Percentiles rank a stretch among this genome's conserved stretches.
phyloP scores from a whole-genome alignment of 2,329 filamentous ascomycete genomes.

The Zasmidium cellare region DNA sequence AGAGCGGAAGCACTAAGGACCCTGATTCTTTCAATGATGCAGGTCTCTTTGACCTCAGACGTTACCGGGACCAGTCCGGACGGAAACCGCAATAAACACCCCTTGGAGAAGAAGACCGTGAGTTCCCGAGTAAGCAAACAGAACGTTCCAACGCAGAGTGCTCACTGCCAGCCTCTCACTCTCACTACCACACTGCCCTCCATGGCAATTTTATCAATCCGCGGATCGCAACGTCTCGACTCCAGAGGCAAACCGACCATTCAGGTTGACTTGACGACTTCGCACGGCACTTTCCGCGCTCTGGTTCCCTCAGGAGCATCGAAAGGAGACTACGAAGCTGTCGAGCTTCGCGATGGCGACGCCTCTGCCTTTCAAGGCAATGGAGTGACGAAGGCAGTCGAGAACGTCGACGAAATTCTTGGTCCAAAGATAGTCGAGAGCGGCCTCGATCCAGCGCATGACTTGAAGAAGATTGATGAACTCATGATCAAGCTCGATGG shows the following conservation, averaged over 20 bases:
- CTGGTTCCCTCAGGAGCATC: constrained; percentile 26
- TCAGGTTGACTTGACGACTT: constrained; percentile 17
- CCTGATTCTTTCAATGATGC: too few species aligned
- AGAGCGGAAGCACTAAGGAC: too few species aligned
- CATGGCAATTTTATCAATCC: constrained; percentile 14
- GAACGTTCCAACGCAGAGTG: too few species aligned
- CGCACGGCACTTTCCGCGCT: constrained; percentile 15
- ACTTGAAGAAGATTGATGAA: constrained; percentile 75
- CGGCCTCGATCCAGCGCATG: constrained; percentile 11
- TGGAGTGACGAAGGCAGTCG: constrained; percentile 75
- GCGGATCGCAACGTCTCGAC: constrained; percentile 20
- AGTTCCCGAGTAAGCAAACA: too few species aligned
- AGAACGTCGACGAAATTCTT: constrained; percentile 81
- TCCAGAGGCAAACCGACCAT: constrained; percentile 25
- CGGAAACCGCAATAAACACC: too few species aligned
- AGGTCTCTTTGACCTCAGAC: too few species aligned
- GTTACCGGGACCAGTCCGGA: too few species aligned
- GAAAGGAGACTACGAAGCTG: constrained; percentile 82
- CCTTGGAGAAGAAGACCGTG: too few species aligned
- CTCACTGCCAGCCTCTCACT: too few species aligned
- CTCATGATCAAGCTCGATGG: constrained; percentile 86
- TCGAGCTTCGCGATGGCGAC: constrained; percentile 87
- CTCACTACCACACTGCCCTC: too few species aligned
- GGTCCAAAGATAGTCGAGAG: constrained; percentile 58
- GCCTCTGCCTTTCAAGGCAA: constrained; percentile 51